These are phyloP conservation scores for Ceratobasidium sp. DNA, from an alignment of 1,284 basidiomycete genomes.

Conservation along the genomic window DNA sequence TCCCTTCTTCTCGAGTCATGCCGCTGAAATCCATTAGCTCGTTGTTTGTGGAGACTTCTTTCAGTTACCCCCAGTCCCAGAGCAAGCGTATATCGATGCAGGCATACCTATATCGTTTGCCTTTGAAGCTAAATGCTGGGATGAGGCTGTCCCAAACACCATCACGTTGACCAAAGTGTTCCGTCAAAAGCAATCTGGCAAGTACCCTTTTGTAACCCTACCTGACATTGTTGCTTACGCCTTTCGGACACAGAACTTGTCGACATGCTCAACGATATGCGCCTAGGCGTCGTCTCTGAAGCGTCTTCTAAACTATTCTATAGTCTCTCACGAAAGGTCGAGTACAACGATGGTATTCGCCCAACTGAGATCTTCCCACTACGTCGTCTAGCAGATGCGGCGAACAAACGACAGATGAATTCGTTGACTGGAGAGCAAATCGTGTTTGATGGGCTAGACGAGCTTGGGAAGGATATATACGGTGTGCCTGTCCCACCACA, in stretches of 20 bases:
- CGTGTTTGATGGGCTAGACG: constrained; percentile 32
- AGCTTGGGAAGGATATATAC: constrained; percentile 49
- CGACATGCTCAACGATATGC: constrained; percentile 44
- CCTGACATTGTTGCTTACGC: neutral
- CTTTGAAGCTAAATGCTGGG: constrained; percentile 85
- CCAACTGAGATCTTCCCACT: constrained; percentile 43
- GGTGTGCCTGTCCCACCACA: constrained; percentile 45
- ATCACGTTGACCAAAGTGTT: constrained; percentile 71
- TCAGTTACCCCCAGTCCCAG: constrained; percentile 89
- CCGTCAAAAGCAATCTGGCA: constrained; percentile 55
- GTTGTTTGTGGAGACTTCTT: constrained; percentile 93
- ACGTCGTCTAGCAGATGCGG: constrained; percentile 35
- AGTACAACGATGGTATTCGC: constrained; percentile 40
- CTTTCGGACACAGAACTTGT: constrained; percentile 57
- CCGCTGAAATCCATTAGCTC: constrained; percentile 57
- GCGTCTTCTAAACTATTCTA: constrained; percentile 25
- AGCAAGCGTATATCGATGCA: constrained; percentile 53
- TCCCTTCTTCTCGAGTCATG: constrained; percentile 21
- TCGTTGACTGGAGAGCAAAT: neutral
- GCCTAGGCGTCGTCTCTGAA: constrained; percentile 34
- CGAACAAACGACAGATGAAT: constrained; percentile 39
- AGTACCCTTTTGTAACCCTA: neutral
- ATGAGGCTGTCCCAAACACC: constrained; percentile 60
- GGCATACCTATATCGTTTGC: constrained; percentile 62
- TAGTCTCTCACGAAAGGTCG: constrained; percentile 31